A percentile compares a stretch with the other conserved stretches of the same genome.
phyloP scores from a whole-genome alignment of 352 stramenopile genomes.

The Saprolegnia parasitica region DNA sequence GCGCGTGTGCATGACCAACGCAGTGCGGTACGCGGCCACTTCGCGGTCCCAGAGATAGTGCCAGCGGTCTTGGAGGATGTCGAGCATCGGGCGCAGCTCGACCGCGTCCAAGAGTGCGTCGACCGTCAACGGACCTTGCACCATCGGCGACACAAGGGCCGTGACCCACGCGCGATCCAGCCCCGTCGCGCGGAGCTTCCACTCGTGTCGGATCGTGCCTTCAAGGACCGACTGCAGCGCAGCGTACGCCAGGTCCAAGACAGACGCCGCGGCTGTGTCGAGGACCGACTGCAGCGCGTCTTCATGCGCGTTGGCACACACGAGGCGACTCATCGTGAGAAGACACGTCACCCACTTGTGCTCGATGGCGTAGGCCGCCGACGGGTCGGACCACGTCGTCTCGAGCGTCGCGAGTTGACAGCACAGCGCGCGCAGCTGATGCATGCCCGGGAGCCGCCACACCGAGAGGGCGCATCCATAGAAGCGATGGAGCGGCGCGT shows the following conservation, averaged over 20 bases:
- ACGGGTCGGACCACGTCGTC: not conserved
- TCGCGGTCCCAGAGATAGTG: too few species aligned
- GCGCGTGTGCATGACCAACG: too few species aligned
- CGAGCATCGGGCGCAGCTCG: too few species aligned
- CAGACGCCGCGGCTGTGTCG: slow-evolving; percentile 38
- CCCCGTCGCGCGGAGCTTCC: too few species aligned
- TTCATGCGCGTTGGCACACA: slow-evolving; percentile 32
- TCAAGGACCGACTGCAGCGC: not conserved
- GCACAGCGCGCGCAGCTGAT: not conserved
- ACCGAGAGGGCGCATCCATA: not conserved
- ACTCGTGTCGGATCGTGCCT: too few species aligned
- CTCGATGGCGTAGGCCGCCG: not conserved
- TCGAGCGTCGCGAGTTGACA: not conserved
- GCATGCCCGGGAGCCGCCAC: not conserved
- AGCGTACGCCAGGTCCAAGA: not conserved
- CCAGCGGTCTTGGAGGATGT: too few species aligned
- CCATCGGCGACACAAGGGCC: too few species aligned
- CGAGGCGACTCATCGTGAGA: not conserved
- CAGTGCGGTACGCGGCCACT: too few species aligned
- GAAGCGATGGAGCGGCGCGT: too few species aligned
- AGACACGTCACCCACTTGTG: not conserved
- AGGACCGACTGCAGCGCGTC: slow-evolving; percentile 39
- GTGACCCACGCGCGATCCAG: too few species aligned
- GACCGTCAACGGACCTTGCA: too few species aligned
- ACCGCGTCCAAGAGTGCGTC: too few species aligned